These are phyloP conservation scores for Cenchrus americanus DNA, from an alignment of 176 grass and related monocot genomes.

Conservation along the genomic window DNA sequence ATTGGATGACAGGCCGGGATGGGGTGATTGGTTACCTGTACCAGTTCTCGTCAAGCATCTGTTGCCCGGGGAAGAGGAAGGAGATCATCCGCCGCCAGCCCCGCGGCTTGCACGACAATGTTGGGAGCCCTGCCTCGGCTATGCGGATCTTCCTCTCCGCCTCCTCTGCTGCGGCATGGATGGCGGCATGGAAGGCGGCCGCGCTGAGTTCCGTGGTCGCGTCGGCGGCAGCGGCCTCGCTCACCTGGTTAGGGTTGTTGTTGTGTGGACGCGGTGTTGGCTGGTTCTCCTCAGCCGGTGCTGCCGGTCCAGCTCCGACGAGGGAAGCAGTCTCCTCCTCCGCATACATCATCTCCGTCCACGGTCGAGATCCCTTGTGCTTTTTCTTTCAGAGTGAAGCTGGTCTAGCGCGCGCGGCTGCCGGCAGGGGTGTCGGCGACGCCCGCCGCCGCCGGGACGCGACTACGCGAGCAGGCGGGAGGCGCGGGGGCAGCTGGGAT, in stretches of 20 bases:
- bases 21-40: neutral
- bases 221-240: neutral
- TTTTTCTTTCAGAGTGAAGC: too few relatives aligned
- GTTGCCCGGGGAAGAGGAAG: neutral
- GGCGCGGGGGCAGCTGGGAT: too few relatives aligned
- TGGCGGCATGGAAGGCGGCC: too few relatives aligned
- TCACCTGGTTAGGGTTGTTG: neutral
- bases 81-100: neutral
- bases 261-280: neutral
- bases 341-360: neutral
- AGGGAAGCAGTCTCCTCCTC: neutral
- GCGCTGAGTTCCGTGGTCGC: neutral
- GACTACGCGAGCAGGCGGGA: too few relatives aligned
- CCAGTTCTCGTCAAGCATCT: neutral
- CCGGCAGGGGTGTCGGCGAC: too few relatives aligned
- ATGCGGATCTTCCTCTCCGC: neutral
- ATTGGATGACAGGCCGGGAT: neutral
- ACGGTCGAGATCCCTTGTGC: too few relatives aligned
- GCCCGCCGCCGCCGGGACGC: too few relatives aligned
- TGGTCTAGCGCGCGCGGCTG: too few relatives aligned
- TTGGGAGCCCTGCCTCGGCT: neutral
- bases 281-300: neutral
- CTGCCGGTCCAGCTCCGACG: neutral
- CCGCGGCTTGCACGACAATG: neutral
- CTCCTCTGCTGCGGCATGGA: neutral